These are phyloP conservation scores for Komagataella mondaviorum DNA, from an alignment of 805 yeast genomes.

Conservation along the genomic window DNA sequence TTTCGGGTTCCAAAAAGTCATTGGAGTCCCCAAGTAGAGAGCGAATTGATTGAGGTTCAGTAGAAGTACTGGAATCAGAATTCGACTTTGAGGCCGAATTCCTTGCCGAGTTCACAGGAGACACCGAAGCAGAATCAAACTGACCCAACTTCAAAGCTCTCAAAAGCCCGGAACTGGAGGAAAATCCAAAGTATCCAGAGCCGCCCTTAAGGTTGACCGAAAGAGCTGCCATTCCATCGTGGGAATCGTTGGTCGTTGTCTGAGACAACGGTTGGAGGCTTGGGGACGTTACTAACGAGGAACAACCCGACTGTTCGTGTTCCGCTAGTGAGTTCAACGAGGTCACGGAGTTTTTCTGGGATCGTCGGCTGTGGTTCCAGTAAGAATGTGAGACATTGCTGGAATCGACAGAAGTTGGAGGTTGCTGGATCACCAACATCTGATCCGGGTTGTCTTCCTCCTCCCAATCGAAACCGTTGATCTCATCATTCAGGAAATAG, in stretches of 20 bases:
- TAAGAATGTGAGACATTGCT: neutral
- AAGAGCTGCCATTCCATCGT: constrained; percentile 58
- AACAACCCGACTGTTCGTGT: constrained; percentile 7
- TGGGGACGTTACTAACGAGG: constrained; percentile 2
- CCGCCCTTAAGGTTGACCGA: constrained; percentile 25
- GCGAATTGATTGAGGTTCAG: neutral
- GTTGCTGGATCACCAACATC: constrained; percentile 4
- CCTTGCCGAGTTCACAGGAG: neutral
- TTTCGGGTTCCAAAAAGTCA: neutral
- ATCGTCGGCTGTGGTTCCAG: neutral
- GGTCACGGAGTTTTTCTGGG: constrained; percentile 5
- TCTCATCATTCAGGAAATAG: constrained; percentile 10
- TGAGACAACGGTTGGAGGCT: neutral
- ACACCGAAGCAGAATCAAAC: neutral
- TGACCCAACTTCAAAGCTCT: constrained; percentile 20
- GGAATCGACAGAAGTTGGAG: constrained; percentile 5
- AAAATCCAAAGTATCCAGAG: constrained; percentile 50
- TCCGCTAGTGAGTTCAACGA: constrained; percentile 8
- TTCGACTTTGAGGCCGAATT: neutral
- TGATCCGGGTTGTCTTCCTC: constrained; percentile 28
- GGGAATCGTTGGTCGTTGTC: constrained; percentile 4
- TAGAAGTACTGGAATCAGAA: neutral
- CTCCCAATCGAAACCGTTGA: constrained; percentile 47
- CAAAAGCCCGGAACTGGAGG: constrained; percentile 43
- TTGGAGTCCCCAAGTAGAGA: neutral